A percentile compares a stretch with the other conserved stretches of the same genome.
Conservation (phyloP, 2,329 filamentous ascomycete genomes). For the Sporothrix pallida region DNA sequence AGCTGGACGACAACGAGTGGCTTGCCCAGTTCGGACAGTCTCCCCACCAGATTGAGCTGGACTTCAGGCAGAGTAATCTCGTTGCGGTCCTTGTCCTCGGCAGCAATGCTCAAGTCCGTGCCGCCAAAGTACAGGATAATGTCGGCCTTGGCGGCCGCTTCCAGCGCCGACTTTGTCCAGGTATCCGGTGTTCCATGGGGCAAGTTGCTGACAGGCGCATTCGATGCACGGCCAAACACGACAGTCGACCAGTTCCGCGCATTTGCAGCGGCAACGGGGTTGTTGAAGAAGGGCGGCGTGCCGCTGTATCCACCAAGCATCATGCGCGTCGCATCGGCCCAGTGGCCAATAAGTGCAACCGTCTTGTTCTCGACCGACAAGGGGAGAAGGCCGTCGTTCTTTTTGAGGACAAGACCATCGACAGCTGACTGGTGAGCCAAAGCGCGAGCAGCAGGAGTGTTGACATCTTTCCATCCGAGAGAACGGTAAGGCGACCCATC, state of each 20-base stretch:
- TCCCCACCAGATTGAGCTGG: conserved; percentile 58
- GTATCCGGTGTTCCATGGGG: conserved; percentile 4
- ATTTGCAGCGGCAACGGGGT: conserved; percentile 59
- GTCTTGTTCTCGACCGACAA: conserved; percentile 44
- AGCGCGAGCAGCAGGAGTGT: conserved; percentile 57
- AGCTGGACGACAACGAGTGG: conserved; percentile 58
- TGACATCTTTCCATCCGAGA: conserved; percentile 62
- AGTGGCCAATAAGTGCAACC: conserved; percentile 58
- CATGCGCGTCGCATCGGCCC: conserved; percentile 56
- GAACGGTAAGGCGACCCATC: conserved; percentile 54
- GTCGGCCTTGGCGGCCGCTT: conserved; percentile 53
- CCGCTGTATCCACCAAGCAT: conserved; percentile 67
- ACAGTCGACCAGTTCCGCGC: conserved; percentile 40
- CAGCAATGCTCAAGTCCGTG: conserved; percentile 58
- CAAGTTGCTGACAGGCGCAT: not conserved
- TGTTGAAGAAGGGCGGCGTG: conserved; percentile 59
- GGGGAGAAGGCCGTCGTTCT: conserved; percentile 60
- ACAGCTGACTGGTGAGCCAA: conserved; percentile 62
- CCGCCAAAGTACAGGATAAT: conserved; percentile 63
- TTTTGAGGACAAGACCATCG: conserved; percentile 56
- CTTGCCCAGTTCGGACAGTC: conserved; percentile 52
- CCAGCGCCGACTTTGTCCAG: conserved; percentile 44
- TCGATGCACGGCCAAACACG: not conserved
- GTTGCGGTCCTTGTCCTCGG: conserved; percentile 58
- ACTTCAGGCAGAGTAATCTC: conserved; percentile 58